A percentile compares a stretch with the other conserved stretches of the same genome.
These are phyloP conservation scores for Quercus dentata DNA, from an alignment of 306 rosid genomes.

Conservation along the genomic window DNA sequence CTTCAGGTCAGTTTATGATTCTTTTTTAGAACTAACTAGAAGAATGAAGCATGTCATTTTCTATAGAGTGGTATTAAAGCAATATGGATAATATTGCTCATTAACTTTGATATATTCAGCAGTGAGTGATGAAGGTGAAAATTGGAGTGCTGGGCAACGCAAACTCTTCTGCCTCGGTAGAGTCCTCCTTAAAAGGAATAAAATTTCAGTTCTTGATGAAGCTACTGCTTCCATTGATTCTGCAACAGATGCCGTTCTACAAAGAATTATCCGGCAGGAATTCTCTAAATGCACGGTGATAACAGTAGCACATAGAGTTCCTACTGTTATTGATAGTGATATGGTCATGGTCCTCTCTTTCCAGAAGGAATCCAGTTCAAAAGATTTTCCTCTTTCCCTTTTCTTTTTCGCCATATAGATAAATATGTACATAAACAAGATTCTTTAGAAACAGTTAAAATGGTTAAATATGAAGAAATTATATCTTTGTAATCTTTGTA, in stretches of 20 bases:
- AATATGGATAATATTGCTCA: not conserved
- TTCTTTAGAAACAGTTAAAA: too few species aligned
- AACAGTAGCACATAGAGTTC: constrained; percentile 63
- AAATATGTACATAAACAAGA: too few species aligned
- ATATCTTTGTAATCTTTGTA: too few species aligned
- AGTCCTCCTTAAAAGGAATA: constrained; percentile 51
- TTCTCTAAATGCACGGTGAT: constrained; percentile 50
- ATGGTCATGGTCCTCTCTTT: constrained; percentile 67
- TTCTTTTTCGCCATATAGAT: too few species aligned
- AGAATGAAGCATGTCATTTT: not conserved
- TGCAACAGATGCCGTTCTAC: constrained; percentile 55
- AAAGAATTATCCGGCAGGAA: constrained; percentile 44
- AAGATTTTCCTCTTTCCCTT: too few species aligned
- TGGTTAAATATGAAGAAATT: too few species aligned
- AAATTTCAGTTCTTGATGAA: constrained; percentile 62
- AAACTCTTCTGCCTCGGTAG: constrained; percentile 64
- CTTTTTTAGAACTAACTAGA: not conserved
- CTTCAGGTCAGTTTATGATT: constrained; percentile 36
- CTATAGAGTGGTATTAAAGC: not conserved
- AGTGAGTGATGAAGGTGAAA: constrained; percentile 67
- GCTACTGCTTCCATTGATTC: constrained; percentile 73
- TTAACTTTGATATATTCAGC: not conserved
- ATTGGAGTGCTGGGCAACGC: constrained; percentile 69
- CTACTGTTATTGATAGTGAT: constrained; percentile 61
- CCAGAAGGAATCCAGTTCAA: too few species aligned